Conservation (phyloP, 2,329 filamentous ascomycete species). For the Endocalyx cinctus region DNA sequence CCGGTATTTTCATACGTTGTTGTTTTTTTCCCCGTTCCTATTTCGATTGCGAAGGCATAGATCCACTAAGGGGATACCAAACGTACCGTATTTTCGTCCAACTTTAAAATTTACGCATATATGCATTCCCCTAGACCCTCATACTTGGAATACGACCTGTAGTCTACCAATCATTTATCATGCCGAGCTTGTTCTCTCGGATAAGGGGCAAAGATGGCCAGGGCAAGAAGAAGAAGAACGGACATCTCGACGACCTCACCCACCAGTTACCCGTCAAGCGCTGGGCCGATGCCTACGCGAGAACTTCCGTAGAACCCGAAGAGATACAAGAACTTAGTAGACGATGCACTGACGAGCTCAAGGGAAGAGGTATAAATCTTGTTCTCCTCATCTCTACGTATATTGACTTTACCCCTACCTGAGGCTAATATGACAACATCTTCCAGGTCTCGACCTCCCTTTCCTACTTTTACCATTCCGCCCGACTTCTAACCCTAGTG, state of each 20-base stretch:
- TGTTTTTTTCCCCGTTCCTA: slow-evolving; percentile 1
- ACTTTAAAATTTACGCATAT: no score
- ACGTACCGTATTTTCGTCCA: no score
- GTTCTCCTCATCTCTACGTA: slow-evolving; percentile 1
- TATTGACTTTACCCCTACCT: slow-evolving; percentile 9
- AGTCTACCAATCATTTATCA: slow-evolving; percentile 31
- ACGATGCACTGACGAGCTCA: slow-evolving; percentile 85
- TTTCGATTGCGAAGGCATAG: slow-evolving; percentile 6
- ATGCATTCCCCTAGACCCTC: no score
- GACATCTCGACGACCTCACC: slow-evolving; percentile 44
- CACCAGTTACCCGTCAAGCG: slow-evolving; percentile 58
- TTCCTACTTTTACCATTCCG: slow-evolving; percentile 94
- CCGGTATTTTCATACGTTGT: slow-evolving; percentile 5
- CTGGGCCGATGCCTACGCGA: slow-evolving; percentile 86
- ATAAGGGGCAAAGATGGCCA: slow-evolving; percentile 72
- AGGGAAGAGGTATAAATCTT: slow-evolving; percentile 72
- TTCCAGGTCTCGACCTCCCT: slow-evolving; percentile 77
- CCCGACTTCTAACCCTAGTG: slow-evolving; percentile 85
- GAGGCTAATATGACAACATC: no score
- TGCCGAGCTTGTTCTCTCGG: slow-evolving; percentile 57
- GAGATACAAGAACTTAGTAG: slow-evolving; percentile 85
- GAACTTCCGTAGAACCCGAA: slow-evolving; percentile 77
- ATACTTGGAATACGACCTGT: slow-evolving; percentile 5
- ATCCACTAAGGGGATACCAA: no score
- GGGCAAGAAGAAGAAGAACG: slow-evolving; percentile 60